A percentile compares a stretch with the other conserved stretches of the same genome.
phyloP scores from a whole-genome alignment of 768 basidiomycete species.

The Boletus coccyginus region DNA sequence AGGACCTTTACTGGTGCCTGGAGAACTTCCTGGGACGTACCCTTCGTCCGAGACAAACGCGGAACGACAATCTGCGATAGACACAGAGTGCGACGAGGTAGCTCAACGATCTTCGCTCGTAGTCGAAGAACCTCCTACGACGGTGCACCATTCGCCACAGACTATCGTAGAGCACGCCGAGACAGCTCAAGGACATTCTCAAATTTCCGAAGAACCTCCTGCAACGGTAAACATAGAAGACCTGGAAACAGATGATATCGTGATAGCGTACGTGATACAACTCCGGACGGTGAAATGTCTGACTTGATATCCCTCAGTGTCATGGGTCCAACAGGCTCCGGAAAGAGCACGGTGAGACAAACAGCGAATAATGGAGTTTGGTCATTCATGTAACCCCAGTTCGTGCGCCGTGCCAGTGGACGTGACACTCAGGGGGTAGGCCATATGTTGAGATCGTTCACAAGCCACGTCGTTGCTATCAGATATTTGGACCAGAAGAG shows the following conservation, averaged over 20 bases:
- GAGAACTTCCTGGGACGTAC: neutral
- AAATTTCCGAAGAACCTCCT: neutral
- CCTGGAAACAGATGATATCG: neutral
- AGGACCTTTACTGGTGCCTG: neutral
- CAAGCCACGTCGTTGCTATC: slow-evolving; percentile 4
- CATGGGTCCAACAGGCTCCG: slow-evolving; percentile 21
- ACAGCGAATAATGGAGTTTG: neutral
- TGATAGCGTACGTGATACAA: slow-evolving; percentile 13
- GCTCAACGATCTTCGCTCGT: too few relatives aligned
- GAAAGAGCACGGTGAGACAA: slow-evolving; percentile 13
- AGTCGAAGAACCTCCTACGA: too few relatives aligned
- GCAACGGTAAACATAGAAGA: too few relatives aligned
- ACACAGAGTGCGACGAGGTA: too few relatives aligned
- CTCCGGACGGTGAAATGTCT: neutral
- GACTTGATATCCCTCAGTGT: neutral
- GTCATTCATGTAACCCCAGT: slow-evolving; percentile 4
- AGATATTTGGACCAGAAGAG: slow-evolving; percentile 3
- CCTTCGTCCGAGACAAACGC: too few relatives aligned
- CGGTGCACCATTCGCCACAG: too few relatives aligned
- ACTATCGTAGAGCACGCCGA: too few relatives aligned
- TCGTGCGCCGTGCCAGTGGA: slow-evolving; percentile 10
- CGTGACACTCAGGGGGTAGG: neutral
- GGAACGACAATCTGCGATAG: too few relatives aligned
- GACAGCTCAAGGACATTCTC: neutral
- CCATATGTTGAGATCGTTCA: slow-evolving; percentile 9